Evolutionary conservation across 768 basidiomycete genomes (phyloP).

Genomic region (Pisolithus sp.): DNA sequence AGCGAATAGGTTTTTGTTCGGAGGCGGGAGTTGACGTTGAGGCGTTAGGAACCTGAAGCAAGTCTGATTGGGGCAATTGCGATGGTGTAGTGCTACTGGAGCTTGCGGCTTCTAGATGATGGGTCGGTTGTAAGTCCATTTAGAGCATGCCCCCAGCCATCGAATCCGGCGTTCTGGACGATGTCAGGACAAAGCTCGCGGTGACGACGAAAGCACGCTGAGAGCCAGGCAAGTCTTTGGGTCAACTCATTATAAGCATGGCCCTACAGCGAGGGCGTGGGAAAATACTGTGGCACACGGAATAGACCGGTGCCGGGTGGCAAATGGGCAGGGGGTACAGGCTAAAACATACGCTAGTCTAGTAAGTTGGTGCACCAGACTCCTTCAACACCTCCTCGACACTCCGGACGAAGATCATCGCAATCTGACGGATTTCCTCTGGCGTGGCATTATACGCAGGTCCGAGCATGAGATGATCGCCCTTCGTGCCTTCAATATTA

Average conservation of each 20-base stretch:
- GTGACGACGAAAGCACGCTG: slow-evolving; percentile 20
- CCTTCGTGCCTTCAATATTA: slow-evolving; percentile 61
- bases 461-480: slow-evolving; percentile 67
- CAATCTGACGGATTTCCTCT: slow-evolving; percentile 65
- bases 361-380: slow-evolving; percentile 9
- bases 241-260: slow-evolving; percentile 7
- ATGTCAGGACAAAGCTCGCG: slow-evolving; percentile 18
- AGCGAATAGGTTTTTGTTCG: slow-evolving; percentile 58
- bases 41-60: slow-evolving; percentile 29
- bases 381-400: slow-evolving; percentile 58
- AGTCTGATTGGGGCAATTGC: slow-evolving; percentile 38
- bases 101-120: slow-evolving; percentile 67
- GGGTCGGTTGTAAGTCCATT: slow-evolving; percentile 82
- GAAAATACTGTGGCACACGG: slow-evolving; percentile 15
- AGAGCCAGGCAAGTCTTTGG: slow-evolving; percentile 12
- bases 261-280: slow-evolving; percentile 23
- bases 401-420: slow-evolving; percentile 55
- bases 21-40: slow-evolving; percentile 31
- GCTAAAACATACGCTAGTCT: background rate
- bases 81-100: slow-evolving; percentile 44
- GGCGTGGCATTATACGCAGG: slow-evolving; percentile 76
- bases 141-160: slow-evolving; percentile 86
- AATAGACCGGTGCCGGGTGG: background rate
- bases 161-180: slow-evolving; percentile 37
- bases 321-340: background rate